These are phyloP conservation scores for Colletotrichum scovillei DNA, from an alignment of 2,329 filamentous ascomycete species.

Conservation along the genomic window DNA sequence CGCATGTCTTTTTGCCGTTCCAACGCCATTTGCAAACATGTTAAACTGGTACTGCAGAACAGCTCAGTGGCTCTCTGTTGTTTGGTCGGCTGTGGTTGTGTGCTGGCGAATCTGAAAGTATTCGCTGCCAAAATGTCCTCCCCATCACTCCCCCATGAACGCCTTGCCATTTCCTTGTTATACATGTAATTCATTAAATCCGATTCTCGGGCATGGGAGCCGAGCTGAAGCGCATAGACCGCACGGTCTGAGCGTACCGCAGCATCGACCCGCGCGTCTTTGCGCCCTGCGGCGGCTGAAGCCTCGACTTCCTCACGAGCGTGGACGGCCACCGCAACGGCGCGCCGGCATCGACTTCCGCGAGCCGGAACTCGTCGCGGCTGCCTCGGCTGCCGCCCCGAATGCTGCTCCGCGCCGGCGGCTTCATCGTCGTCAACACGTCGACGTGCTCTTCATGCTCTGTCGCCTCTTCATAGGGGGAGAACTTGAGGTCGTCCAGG, in stretches of 20 bases:
- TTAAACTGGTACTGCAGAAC: not conserved
- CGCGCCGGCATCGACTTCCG: constrained; percentile 13
- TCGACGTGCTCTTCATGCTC: constrained; percentile 16
- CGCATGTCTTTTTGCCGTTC: not conserved
- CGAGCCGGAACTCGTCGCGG: constrained; percentile 16
- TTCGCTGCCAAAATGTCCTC: not conserved
- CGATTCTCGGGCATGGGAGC: not conserved
- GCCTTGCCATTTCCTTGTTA: not conserved
- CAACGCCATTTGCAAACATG: not conserved
- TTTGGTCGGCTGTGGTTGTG: not conserved
- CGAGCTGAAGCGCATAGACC: not conserved
- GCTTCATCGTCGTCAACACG: constrained; percentile 2
- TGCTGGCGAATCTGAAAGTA: not conserved
- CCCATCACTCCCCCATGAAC: not conserved
- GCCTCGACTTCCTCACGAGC: constrained; percentile 17
- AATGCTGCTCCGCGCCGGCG: not conserved
- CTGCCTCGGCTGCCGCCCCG: not conserved
- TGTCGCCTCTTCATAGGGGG: not conserved
- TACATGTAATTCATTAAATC: constrained; percentile 4
- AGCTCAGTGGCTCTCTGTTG: not conserved
- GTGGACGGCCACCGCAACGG: constrained; percentile 19
- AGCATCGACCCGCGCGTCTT: not conserved
- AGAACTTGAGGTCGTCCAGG: not conserved
- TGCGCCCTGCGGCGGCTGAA: constrained; percentile 8
- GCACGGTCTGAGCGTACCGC: not conserved